Conservation (phyloP, 805 yeast species). For the Yarrowia keelungensis region DNA sequence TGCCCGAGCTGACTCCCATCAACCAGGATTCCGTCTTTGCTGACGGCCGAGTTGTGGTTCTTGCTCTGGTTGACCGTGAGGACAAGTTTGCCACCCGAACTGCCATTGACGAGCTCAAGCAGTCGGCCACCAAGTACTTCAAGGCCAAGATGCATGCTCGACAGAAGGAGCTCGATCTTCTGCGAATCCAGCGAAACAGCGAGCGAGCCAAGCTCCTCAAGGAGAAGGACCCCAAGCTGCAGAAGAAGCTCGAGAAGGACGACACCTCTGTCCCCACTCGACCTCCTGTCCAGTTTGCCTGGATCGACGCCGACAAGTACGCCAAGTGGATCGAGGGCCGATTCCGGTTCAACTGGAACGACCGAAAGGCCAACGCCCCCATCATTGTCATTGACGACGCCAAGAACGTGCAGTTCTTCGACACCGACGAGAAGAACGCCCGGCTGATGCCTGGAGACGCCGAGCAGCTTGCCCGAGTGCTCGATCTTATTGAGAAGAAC, state of each 20-base stretch:
- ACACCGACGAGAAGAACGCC: slow-evolving; percentile 30
- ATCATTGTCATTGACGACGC: slow-evolving; percentile 30
- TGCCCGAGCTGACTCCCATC: slow-evolving; percentile 51
- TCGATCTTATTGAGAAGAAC: slow-evolving; percentile 30
- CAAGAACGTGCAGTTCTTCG: slow-evolving; percentile 33
- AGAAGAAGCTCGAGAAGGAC: slow-evolving; percentile 36
- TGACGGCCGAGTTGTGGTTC: slow-evolving; percentile 47
- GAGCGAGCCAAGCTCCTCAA: slow-evolving; percentile 35
- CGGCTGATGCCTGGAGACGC: slow-evolving; percentile 10
- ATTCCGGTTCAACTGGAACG: slow-evolving; percentile 29
- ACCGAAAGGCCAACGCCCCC: slow-evolving; percentile 22
- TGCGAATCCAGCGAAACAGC: slow-evolving; percentile 24
- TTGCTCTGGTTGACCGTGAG: slow-evolving; percentile 48
- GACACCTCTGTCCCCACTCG: slow-evolving; percentile 22
- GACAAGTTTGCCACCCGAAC: slow-evolving; percentile 43
- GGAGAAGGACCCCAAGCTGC: slow-evolving; percentile 39
- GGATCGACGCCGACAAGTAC: slow-evolving; percentile 39
- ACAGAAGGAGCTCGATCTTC: slow-evolving; percentile 30
- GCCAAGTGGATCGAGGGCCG: slow-evolving; percentile 33
- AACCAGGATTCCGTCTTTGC: slow-evolving; percentile 48
- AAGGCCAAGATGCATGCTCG: slow-evolving; percentile 31
- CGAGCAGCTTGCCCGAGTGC: slow-evolving; percentile 24
- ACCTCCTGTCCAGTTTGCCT: slow-evolving; percentile 34
- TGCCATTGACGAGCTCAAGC: slow-evolving; percentile 47
- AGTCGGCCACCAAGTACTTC: slow-evolving; percentile 45